phyloP scores from a whole-genome alignment of 495 filamentous ascomycete genomes.

The Penicilliopsis zonata region DNA sequence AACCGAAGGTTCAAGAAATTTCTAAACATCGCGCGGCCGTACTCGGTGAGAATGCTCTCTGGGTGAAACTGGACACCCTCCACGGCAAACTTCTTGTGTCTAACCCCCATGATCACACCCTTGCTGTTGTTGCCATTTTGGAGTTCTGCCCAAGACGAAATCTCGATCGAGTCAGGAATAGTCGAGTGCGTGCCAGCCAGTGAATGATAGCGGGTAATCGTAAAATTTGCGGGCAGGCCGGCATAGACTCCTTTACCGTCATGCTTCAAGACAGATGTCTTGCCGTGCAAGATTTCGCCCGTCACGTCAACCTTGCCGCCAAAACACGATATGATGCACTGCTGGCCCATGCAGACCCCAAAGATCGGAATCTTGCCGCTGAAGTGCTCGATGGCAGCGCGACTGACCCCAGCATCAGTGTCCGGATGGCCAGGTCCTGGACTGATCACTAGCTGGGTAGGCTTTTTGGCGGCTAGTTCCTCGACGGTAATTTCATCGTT shows the following conservation, averaged over 20 bases:
- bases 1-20: slow-evolving; percentile 83
- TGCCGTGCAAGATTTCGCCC: slow-evolving; percentile 93
- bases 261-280: slow-evolving; percentile 82
- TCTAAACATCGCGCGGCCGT: slow-evolving; percentile 77
- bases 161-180: slow-evolving; percentile 75
- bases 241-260: slow-evolving; percentile 82
- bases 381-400: slow-evolving; percentile 81
- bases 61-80: slow-evolving; percentile 98
- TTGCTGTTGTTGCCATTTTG: slow-evolving; percentile 46
- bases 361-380: slow-evolving; percentile 95
- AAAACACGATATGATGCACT: slow-evolving; percentile 89
- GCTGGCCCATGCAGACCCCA: slow-evolving; percentile 97
- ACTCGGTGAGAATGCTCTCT: slow-evolving; percentile 87
- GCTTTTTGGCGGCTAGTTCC: slow-evolving; percentile 67
- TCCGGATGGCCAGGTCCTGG: slow-evolving; percentile 88
- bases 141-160: slow-evolving; percentile 75
- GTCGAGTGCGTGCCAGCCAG: slow-evolving; percentile 87
- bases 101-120: slow-evolving; percentile 89
- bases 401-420: slow-evolving; percentile 85
- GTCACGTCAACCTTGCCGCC: slow-evolving; percentile 86
- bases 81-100: slow-evolving; percentile 79
- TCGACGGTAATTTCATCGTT: slow-evolving; percentile 86
- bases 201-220: slow-evolving; percentile 93
- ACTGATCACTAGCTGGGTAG: slow-evolving; percentile 89
- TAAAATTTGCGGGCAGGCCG: slow-evolving; percentile 60